Base-by-base conservation (phyloP, 441 rosid genomes). In the Jatropha multifida region DNA sequence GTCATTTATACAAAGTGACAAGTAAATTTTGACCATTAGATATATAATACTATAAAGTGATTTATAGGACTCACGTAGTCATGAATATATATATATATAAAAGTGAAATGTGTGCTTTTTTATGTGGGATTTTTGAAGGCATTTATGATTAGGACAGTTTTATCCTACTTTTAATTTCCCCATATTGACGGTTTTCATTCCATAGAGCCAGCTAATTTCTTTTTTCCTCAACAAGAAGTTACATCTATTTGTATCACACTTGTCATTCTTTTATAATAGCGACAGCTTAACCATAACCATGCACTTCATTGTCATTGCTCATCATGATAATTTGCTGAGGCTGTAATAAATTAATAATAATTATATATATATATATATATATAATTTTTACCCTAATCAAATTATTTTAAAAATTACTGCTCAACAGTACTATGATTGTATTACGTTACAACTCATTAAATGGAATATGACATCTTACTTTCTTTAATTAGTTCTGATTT, bases 281-380 rank as follows among this genome's bases (percentile, higher is more conserved):
- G 92, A 89, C 90, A 81, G 80, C 85, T 81, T 78, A 87, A 85
- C 87, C 65, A 81, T 81, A 83, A 69, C 79, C 73, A 61, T 72
- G 71, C 81, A 75, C 73, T 74, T 78, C 69, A 41, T 78, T 79
- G 65, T 72, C 83, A 77, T 20, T 68, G 11, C 40, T 63, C 61
- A 73, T 73, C 69, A 51, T 72, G 75, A 72, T 60, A 44, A 23
- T 71, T 44, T 67, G 83, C 69, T 32, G 71, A 72, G 26, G 55
- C 65, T 60, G 62, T 77, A 68, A 72, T 58, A 68, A n/a, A 48
- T 11, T 58, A 26, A 6, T 26, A n/a, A n/a, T n/a, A n/a, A n/a
- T n/a, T n/a, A n/a, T n/a, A n/a, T n/a, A n/a, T n/a, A n/a, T n/a
- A n/a, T n/a, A n/a, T n/a, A n/a, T n/a, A n/a, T n/a, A n/a, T n/a